phyloP scores from a whole-genome alignment of 2,329 filamentous ascomycete species.

The Conoideocrella luteorostrata region DNA sequence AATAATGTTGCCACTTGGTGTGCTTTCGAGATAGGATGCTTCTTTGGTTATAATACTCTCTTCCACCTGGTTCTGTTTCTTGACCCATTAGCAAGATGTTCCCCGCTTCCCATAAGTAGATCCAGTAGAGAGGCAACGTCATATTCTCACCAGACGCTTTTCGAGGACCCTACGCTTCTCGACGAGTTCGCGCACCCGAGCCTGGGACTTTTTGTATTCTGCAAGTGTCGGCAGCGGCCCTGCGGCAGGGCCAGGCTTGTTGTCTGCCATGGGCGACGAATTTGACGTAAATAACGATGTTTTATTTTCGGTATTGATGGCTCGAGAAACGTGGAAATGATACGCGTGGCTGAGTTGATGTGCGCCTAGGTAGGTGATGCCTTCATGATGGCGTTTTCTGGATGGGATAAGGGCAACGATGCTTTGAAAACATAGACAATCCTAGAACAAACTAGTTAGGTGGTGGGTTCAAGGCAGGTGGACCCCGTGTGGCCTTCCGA shows the following conservation, averaged over 20 bases:
- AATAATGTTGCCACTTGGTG: slow-evolving; percentile 87
- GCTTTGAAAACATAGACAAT: not conserved
- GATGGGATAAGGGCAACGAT: slow-evolving; percentile 2
- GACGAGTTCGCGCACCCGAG: slow-evolving; percentile 40
- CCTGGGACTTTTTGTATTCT: slow-evolving; percentile 45
- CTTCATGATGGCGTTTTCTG: not conserved
- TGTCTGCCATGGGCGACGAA: slow-evolving; percentile 27
- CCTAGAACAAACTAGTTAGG: too few relatives aligned
- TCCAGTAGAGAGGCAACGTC: too few relatives aligned
- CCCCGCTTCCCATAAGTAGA: too few relatives aligned
- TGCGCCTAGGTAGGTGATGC: not conserved
- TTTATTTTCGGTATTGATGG: too few relatives aligned
- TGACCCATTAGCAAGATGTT: slow-evolving; percentile 26
- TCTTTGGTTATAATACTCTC: slow-evolving; percentile 81
- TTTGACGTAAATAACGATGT: too few relatives aligned
- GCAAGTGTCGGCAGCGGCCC: slow-evolving; percentile 31
- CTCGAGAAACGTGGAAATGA: not conserved
- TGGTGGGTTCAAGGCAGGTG: too few relatives aligned
- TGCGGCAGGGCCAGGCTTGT: slow-evolving; percentile 18
- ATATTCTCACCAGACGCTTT: slow-evolving; percentile 29
- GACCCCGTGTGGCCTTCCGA: too few relatives aligned
- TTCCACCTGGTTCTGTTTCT: slow-evolving; percentile 45
- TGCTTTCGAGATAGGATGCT: slow-evolving; percentile 83
- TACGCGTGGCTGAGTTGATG: not conserved
- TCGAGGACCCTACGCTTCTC: slow-evolving; percentile 35